Base-by-base conservation (phyloP, 768 basidiomycete species). In the Pholiota conissans region DNA sequence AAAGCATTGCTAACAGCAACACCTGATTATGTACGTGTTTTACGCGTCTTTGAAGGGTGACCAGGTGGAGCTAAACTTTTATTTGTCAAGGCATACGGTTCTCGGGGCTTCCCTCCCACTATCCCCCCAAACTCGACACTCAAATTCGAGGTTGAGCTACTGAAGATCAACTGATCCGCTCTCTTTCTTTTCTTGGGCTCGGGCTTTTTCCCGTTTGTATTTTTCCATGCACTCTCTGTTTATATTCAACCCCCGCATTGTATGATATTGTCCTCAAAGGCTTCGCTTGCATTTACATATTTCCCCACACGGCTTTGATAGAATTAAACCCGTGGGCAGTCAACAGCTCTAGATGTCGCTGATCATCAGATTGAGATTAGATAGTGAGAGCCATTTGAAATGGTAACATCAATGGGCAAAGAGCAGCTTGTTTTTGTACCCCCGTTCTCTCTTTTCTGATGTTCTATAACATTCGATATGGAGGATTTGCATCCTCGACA, bases 131-230 rank as follows among this genome's bases (percentile, higher is more conserved):
- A 93, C 68, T 69, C 90, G 4, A 85, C 81, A 11, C 80, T 95
- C 70, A 79, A 73, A 59, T 95, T 95, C 67, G 91, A 93, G 73
- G 90, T 95, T 52, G 90, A 95, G 74, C 79, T 95, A 48, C 60
- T 93, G 57, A 77, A 81, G 70, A 92, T 94, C 76, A 85, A 77
- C 56, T 74, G 42, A 45, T 45, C 22, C 42, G 13, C 13, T 45
- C 24, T 52, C 30, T 8, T 35, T 39, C 26, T 39, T 20, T 37
- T 7, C 3, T 52, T 24, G 35, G 35, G 50, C 32, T 50, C 32
- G 28, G 20, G 49, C 11, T 3, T 50, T 50, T 45, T 24, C 22
- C 9, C 16, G 48, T 39, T 39, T 52, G 30, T 22, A 14, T 52
- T 27, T 20, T 39, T 24, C 35, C 13, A n/a, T n/a, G 22, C 32